Base-by-base conservation (phyloP, 352 stramenopile species). In the Phytophthora ramorum region DNA sequence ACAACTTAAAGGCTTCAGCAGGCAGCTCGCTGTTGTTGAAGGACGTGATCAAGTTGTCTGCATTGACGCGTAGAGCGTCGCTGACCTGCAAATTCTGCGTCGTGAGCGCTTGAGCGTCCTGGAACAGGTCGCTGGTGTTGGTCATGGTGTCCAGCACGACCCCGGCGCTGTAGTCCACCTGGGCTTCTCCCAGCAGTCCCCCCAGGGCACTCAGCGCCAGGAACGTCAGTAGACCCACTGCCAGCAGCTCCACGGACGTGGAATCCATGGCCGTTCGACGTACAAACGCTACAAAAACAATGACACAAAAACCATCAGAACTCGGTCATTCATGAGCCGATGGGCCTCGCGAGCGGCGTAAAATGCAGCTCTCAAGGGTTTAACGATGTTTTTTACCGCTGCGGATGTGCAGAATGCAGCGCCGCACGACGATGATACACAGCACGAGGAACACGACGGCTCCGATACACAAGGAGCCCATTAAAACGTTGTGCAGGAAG, bases 101-200 rank as follows among this genome's bases (percentile, higher is more conserved):
- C 7, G 73, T 74, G 22, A 90, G 40, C 1, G 63, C 48, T 37
- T 81, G 81, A 14, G 81, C 67, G 12, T 74, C 58, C 19, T 69
- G 55, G 40, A 95, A 92, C 41, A 78, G 59, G 28, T 78, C 44
- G 41, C 82, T 93, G 3, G 75, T 78, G 60, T 95, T 95, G 37
- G 71, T 77, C 84, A 95, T 91, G 17, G 83, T 86, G 49, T 90
- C 75, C 38, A 77, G 73, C 53, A 93, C 74, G 28, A 91, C 73
- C 8, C 85, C 76, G n/a, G 85, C 80, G 51, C 84, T 92, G 79
- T 95, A 95, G 69, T 95, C 84, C 26, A 93, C 83, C 50, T 95
- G 86, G 26, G 82, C 86, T 64, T 93, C 84, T 48, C 84, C 86
- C 28, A 95, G 61, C 13, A 95, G 69, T 9, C 86, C 86, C 7